Conservation (phyloP, 2,329 filamentous ascomycete species). For the Trichoderma gracile region DNA sequence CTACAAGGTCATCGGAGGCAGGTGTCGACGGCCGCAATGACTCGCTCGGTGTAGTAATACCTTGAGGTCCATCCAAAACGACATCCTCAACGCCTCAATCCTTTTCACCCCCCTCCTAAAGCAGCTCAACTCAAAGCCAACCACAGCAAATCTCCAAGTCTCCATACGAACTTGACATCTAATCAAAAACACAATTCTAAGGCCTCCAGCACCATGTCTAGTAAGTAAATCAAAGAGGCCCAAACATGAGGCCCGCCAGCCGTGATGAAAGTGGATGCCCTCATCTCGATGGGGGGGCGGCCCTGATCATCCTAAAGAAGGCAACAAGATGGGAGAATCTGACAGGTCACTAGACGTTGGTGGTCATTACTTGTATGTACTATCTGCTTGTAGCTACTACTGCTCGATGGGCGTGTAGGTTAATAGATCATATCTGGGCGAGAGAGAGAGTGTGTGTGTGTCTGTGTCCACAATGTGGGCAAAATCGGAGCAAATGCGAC, state of each 20-base stretch:
- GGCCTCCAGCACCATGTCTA: neutral
- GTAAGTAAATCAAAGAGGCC: neutral
- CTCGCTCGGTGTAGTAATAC: neutral
- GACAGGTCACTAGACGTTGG: too few species aligned
- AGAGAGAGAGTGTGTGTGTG: too few species aligned
- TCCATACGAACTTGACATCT: neutral
- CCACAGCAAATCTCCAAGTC: neutral
- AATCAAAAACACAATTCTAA: neutral
- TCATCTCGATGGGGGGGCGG: neutral
- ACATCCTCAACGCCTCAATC: neutral
- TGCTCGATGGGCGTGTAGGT: neutral
- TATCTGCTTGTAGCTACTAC: too few species aligned
- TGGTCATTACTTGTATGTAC: too few species aligned
- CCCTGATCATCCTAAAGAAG: slow-evolving; percentile 4
- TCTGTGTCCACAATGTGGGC: neutral
- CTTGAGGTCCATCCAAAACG: neutral
- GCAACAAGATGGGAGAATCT: slow-evolving; percentile 20
- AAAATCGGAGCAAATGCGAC: slow-evolving; percentile 3
- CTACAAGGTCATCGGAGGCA: too few species aligned
- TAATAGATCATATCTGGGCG: neutral
- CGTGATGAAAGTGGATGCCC: neutral
- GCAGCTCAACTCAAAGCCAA: slow-evolving; percentile 8
- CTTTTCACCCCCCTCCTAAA: too few species aligned
- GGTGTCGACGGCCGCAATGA: neutral
- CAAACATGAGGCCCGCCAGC: neutral